Evolutionary conservation across 495 filamentous ascomycete species (phyloP), one percentile per base, ranked within the genome.

Genomic region (Acidiella bohemica): DNA sequence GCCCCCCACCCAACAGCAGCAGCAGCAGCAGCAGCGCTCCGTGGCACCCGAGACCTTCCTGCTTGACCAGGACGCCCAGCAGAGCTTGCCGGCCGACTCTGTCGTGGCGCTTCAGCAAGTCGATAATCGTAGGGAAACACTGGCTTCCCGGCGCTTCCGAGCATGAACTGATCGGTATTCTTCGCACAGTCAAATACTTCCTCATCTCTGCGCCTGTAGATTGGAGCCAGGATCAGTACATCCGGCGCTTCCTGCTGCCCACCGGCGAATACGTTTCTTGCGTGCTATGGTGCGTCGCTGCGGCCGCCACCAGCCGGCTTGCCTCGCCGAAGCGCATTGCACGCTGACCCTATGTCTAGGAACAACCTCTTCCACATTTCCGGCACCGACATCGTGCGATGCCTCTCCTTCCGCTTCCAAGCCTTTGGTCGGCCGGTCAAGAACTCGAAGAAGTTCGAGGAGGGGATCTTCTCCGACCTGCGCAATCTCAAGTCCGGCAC

Each of bases 361-460:
- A 95, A 84, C 66, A 96, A 94, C 58, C 82, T 97, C 51, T 97
- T 96, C 61, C 92, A 97, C 65, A 92, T 97, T 51, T 95, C 90
- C 23, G 90, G 90, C 46, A 97, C 90, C 47, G 90, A 97, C 61
- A 97, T 97, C 53, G 90, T 97, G 36, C 76, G 92, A 73, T 96
- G 92, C 53, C 76, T 97, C 24, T 90, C 92, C 17, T 97, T 97
- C 67, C 76, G 90, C 55, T 97, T 97, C 67, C 88, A 96, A 61
- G 90, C 90, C 31, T 97, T 97, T 50, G 90, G 90, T 41, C 83
- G 90, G 28, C 90, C 90, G 2, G 90, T 97, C 26, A 96, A 95
- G 73, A 97, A 97, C 67, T 92, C 92, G 23, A 97, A 97, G 67
- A 97, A 97, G 61, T 97, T 97, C 59, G 90, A 97, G 62, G 90